Base-by-base conservation (phyloP, 2,329 filamentous ascomycete genomes). In the Apiospora pterosperma region DNA sequence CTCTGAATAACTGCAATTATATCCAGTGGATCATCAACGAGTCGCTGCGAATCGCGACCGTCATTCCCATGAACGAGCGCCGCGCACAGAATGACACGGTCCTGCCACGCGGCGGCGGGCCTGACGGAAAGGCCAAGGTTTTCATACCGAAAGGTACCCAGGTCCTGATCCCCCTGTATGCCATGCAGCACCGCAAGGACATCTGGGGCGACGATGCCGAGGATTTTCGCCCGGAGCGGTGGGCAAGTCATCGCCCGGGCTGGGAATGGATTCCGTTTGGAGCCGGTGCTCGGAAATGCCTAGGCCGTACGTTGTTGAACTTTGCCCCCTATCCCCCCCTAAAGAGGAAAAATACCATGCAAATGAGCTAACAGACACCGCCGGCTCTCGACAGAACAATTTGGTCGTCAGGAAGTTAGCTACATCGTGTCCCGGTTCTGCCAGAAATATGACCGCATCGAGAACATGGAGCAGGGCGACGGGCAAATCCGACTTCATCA, bases 241-340 rank as follows among this genome's bases (percentile, higher is more conserved):
- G 76, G 71, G 70, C 69, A 21, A 69, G 68, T 25, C 64, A 66
- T 38, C 68, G 69, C 14, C 62, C 67, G 0, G 68, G 68, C 5
- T 76, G 72, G 72, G 75, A 73, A 63, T 76, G 69, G 60, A 67
- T 75, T 14, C 70, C 74, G 1, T 77, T 77, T 63, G 76, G 75
- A 34, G 75, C 74, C 5, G 75, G 74, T 0, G 74, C 75, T 5
- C 68, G 76, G 61, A 76, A 76, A 55, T 77, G 76, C 64, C 63
- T 77, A 14, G 76, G 75, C 58, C 75, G 73, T 70, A 67, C 72
- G 70, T 75, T 36, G 70, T 75, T 36, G 55, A 61, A 59, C 23
- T 19, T 36, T 59, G 23, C 28, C 8, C 36, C n/a, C 25, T 48
- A 7, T 48, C 36, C 48, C 38, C 36, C 48, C n/a, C 42, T 36